Evolutionary conservation across 225 moss, liverwort and hornwort genomes (phyloP), one percentile per base, ranked within the genome.

Genomic region (Takakia lepidozioides): DNA sequence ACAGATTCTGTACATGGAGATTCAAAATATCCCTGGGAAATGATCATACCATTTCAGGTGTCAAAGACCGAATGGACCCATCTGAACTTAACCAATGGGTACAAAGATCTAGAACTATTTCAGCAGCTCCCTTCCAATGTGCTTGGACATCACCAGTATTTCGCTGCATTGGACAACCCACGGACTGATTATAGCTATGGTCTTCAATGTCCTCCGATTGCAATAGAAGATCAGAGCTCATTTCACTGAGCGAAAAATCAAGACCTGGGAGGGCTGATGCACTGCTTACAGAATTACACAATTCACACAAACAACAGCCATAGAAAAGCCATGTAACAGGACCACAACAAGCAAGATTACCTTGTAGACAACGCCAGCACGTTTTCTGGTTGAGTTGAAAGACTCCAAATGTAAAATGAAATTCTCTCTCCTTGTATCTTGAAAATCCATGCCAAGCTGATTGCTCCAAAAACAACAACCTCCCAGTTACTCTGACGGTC

Each of bases 101-200:
- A 51, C 83, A 75, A 35, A 72, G 52, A 17, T 76, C 62, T 52
- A 99, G 67, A 25, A 99, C 57, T 34, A 91, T 81, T 61, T 99
- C 98, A 3, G 98, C 98, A 51, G 98, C 98, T 49, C 98, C 98
- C 64, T 99, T 99, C 98, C 91, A 99, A 32, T 91, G 91, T 25
- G 58, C 83, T 59, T 83, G 67, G 29, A 81, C 53, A 18, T 21
- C 3, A 27, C 46, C 66, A 47, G 56, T 40, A 5, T 62, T 62
- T 32, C 61, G 59, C 77, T n/a, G n/a, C n/a, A n/a, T n/a, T n/a
- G n/a, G n/a, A n/a, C n/a, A n/a, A n/a, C n/a, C n/a, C n/a, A n/a
- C n/a, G n/a, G n/a, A n/a, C n/a, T n/a, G n/a, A n/a, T n/a, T n/a
- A n/a, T n/a, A n/a, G n/a, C n/a, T n/a, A n/a, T n/a, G n/a, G n/a